phyloP scores from a whole-genome alignment of 1,284 basidiomycete species.

The Filobasidium uniguttulatum region DNA sequence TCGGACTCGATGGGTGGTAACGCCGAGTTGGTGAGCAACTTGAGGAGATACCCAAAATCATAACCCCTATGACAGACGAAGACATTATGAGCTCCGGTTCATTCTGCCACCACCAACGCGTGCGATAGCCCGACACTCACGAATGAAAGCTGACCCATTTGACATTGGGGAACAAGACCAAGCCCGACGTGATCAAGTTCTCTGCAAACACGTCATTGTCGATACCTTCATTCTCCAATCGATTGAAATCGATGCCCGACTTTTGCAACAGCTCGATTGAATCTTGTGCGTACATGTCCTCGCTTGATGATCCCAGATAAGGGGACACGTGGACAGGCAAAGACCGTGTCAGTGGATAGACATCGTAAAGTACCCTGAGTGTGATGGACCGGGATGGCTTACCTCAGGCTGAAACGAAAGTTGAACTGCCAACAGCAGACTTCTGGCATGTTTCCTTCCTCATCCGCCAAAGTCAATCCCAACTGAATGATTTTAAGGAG shows the following conservation, averaged over 20 bases:
- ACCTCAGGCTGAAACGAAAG: constrained; percentile 85
- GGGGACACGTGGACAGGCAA: constrained; percentile 2
- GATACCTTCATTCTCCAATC: constrained; percentile 85
- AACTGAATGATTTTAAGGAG: constrained; percentile 95
- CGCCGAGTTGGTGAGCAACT: constrained; percentile 76
- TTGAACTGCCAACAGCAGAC: constrained; percentile 99
- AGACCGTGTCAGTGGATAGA: background rate
- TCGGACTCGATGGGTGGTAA: constrained; percentile 77
- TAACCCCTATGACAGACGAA: constrained; percentile 58
- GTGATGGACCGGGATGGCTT: constrained; percentile 33
- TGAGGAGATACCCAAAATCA: constrained; percentile 97
- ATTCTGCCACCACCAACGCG: too few species aligned
- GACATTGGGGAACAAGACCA: constrained; percentile 78
- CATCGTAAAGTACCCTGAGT: too few species aligned
- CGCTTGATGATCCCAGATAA: constrained; percentile 40
- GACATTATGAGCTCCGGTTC: too few species aligned
- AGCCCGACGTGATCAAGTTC: constrained; percentile 85
- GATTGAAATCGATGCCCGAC: constrained; percentile 88
- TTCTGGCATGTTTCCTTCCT: constrained; percentile 80
- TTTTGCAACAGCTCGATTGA: constrained; percentile 89
- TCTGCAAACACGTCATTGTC: constrained; percentile 91
- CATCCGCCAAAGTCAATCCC: constrained; percentile 86
- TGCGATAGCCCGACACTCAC: constrained; percentile 42
- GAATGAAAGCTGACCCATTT: constrained; percentile 98
- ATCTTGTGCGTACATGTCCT: constrained; percentile 97